These are phyloP conservation scores for Eucalyptus dawsonii DNA, from an alignment of 345 rosid species.

Conservation along the genomic window DNA sequence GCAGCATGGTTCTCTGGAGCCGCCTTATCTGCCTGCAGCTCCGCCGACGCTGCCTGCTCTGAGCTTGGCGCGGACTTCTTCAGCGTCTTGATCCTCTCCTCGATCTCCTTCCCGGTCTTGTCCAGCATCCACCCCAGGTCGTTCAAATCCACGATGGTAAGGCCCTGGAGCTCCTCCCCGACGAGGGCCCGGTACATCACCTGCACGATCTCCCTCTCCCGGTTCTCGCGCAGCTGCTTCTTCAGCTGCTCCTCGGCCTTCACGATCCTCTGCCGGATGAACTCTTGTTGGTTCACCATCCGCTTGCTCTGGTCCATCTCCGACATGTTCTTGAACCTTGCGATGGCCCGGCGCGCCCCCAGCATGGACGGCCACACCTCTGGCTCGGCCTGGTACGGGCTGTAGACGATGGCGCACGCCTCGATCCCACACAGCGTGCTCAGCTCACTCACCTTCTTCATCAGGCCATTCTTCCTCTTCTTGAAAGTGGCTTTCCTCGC, in stretches of 20 bases:
- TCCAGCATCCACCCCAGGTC: no score
- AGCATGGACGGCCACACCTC: conserved; percentile 25
- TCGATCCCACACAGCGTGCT: no score
- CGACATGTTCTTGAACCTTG: conserved; percentile 9
- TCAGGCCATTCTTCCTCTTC: no score
- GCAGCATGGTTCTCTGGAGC: not conserved
- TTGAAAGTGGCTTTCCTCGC: not conserved
- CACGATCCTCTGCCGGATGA: conserved; percentile 15
- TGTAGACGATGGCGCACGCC: no score
- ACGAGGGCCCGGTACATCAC: not conserved
- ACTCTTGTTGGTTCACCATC: conserved; percentile 31
- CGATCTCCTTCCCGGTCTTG: no score
- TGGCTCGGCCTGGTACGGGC: conserved; percentile 9
- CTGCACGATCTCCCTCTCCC: conserved; percentile 8
- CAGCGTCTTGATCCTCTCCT: no score
- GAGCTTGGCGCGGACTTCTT: no score
- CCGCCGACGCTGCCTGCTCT: no score
- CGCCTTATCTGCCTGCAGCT: not conserved
- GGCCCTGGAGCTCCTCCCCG: not conserved
- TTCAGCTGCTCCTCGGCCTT: conserved; percentile 21
- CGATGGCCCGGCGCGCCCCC: conserved; percentile 3
- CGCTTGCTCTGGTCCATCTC: conserved; percentile 28
- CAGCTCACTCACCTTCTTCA: no score
- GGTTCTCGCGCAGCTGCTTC: conserved; percentile 7
- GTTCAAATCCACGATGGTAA: not conserved